phyloP scores from a whole-genome alignment of 2,329 filamentous ascomycete species.

The Hysterium pulicare region DNA sequence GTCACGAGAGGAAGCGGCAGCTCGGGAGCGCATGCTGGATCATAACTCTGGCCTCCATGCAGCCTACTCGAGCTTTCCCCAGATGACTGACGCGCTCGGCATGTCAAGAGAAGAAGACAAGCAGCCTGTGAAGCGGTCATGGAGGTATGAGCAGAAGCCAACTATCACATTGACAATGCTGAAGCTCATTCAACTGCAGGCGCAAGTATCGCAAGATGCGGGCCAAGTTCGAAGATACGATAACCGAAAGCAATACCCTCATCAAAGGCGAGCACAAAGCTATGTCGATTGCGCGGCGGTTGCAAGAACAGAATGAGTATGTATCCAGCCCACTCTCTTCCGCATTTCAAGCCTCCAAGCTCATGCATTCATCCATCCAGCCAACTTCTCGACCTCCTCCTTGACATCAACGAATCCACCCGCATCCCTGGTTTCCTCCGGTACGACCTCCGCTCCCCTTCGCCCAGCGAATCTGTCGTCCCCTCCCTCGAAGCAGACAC shows the following conservation, averaged over 20 bases:
- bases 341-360: background rate
- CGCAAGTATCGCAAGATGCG: conserved; percentile 97
- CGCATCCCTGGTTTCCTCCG: conserved; percentile 73
- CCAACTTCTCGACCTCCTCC: conserved; percentile 80
- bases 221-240: conserved; percentile 70
- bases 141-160: conserved; percentile 26
- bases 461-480: conserved; percentile 21
- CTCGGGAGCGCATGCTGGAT: background rate
- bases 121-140: conserved; percentile 34
- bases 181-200: conserved; percentile 30
- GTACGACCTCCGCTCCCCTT: conserved; percentile 61
- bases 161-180: background rate
- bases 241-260: conserved; percentile 76
- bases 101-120: conserved; percentile 16
- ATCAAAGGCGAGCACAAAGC: conserved; percentile 81
- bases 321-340: conserved; percentile 32
- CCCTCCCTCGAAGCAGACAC: conserved; percentile 21
- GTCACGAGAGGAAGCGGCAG: background rate
- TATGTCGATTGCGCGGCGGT: conserved; percentile 72
- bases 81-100: background rate
- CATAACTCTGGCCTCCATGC: background rate
- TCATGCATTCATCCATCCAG: conserved; percentile 54
- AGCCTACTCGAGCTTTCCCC: background rate
- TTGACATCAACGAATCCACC: conserved; percentile 82
- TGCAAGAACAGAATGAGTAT: conserved; percentile 92